Conservation (phyloP, 805 yeast species). For the Zygosaccharomyces pseudorouxii region DNA sequence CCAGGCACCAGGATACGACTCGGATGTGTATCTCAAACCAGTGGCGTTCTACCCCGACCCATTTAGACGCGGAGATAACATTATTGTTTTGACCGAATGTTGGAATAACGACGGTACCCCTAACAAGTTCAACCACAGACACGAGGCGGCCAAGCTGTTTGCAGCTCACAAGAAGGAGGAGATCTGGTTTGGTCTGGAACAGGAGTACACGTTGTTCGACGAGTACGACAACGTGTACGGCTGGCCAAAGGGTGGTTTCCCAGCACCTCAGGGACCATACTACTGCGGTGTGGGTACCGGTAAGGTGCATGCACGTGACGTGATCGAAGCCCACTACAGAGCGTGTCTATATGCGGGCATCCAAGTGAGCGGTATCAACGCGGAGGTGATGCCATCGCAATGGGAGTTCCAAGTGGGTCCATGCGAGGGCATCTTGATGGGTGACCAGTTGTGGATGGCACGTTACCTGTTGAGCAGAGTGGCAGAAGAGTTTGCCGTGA, state of each 20-base stretch:
- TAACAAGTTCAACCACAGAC: constrained; percentile 97
- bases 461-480: constrained; percentile 89
- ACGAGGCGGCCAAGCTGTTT: constrained; percentile 92
- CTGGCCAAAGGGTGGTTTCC: constrained; percentile 99
- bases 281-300: constrained; percentile 99
- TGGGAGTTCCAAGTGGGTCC: constrained; percentile 99
- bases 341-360: constrained; percentile 95
- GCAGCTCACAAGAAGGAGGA: constrained; percentile 78
- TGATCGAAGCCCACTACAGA: constrained; percentile 97
- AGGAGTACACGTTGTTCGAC: constrained; percentile 96
- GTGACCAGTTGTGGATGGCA: constrained; percentile 95
- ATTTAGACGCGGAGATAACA: constrained; percentile 96
- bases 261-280: constrained; percentile 99
- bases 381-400: constrained; percentile 99
- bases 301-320: constrained; percentile 95
- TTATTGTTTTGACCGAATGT: constrained; percentile 91
- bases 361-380: constrained; percentile 91
- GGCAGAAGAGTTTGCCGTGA: constrained; percentile 98
- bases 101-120: constrained; percentile 99
- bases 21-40: constrained; percentile 94
- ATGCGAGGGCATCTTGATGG: constrained; percentile 91
- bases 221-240: constrained; percentile 86
- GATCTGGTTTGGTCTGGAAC: constrained; percentile 98
- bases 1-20: constrained; percentile 97
- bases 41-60: constrained; percentile 94